Percentiles rank a stretch among this genome's conserved stretches.
Conservation (phyloP, 2,329 filamentous ascomycete genomes). For the Cytospora chrysosperma region DNA sequence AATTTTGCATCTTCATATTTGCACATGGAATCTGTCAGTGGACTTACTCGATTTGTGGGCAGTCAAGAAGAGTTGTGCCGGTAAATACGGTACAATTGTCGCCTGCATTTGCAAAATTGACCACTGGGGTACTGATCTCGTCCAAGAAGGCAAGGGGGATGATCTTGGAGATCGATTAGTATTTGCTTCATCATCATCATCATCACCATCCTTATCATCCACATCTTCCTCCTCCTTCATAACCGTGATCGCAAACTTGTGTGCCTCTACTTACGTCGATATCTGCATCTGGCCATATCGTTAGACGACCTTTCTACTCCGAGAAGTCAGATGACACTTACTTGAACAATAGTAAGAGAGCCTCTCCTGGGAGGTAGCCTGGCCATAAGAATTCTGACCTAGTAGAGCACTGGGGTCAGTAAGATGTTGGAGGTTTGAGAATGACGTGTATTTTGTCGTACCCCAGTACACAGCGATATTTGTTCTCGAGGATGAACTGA, state of each 20-base stretch:
- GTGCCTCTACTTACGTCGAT: conserved; percentile 41
- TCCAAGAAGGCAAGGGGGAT: conserved; percentile 65
- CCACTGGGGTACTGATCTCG: conserved; percentile 51
- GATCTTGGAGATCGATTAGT: conserved; percentile 40
- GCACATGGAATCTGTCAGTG: not conserved
- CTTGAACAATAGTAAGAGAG: conserved; percentile 59
- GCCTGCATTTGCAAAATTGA: conserved; percentile 67
- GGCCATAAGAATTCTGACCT: conserved; percentile 60
- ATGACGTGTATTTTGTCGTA: conserved; percentile 29
- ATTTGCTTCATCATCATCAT: not conserved
- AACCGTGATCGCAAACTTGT: not conserved
- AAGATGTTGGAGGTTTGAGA: not conserved
- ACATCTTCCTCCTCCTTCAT: no score
- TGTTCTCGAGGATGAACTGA: conserved; percentile 43
- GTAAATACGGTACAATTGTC: conserved; percentile 59
- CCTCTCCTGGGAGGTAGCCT: conserved; percentile 51
- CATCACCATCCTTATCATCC: no score
- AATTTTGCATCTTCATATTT: not conserved
- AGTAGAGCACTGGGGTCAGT: not conserved
- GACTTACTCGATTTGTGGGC: conserved; percentile 63
- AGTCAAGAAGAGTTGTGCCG: conserved; percentile 58
- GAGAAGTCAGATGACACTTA: conserved; percentile 36
- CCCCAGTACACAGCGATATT: conserved; percentile 71
- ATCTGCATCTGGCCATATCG: conserved; percentile 38
- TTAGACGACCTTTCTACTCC: not conserved